Evolutionary conservation across 2,329 filamentous ascomycete genomes (phyloP), one percentile per base, ranked within the genome.

Genomic region (Arthrinium puccinioides): DNA sequence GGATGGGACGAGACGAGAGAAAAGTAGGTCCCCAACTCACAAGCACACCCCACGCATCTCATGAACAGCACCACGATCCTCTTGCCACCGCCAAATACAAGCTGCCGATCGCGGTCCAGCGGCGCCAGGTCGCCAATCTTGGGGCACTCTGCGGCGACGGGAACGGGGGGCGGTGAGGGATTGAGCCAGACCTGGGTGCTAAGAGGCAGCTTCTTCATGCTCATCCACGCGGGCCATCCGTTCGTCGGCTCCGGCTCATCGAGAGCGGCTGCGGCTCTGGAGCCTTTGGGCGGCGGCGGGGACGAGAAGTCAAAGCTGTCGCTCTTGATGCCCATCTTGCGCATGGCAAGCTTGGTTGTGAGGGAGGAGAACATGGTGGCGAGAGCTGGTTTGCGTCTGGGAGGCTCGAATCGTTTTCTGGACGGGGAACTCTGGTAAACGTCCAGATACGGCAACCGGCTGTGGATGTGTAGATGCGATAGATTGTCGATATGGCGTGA

Each of bases 331-430:
- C 75, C 74, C 35, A 66, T 66, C 52, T 74, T 76, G 45, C 66
- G 73, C 47, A 79, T 62, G 43, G 74, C 75, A 45, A 78, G 58
- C 56, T 79, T 79, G 31, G 74, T 73, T 13, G 69, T 67, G 39
- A 79, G 57, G 45, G 62, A 70, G 48, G 69, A 67, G 51, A 79
- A 67, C 74, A 78, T 79, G 38, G 50, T 58, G 51, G 37, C 6
- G n/a, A n/a, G n/a, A n/a, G n/a, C n/a, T n/a, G n/a, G n/a, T n/a
- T n/a, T n/a, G 23, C 23, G 23, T 8, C 23, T 25, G 23, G 23
- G 23, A 25, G 23, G 23, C 13, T 25, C 23, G 23, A 13, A 13
- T 25, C 23, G 23, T 13, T 25, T 13, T 25, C 23, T n/a, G n/a
- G n/a, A n/a, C n/a, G n/a, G n/a, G n/a, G n/a, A n/a, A n/a, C n/a